Base-by-base conservation (phyloP, 345 rosid species). In the Adansonia digitata region DNA sequence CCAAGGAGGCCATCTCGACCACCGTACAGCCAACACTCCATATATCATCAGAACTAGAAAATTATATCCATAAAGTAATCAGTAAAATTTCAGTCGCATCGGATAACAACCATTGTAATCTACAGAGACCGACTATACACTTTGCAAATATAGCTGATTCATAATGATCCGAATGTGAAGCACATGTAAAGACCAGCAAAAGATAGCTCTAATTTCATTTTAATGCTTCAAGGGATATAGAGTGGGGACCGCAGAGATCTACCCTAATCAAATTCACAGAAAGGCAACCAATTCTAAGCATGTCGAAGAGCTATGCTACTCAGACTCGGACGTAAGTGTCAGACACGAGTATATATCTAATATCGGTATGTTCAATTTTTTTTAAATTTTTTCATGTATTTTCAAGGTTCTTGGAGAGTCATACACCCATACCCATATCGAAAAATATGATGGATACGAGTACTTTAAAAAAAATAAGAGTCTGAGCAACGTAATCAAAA, bases 11-110 rank as follows among this genome's bases (percentile, higher is more conserved):
- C 98, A 94, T 94, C 83, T 94, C 98, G 69, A 94, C 92, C 40
- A 94, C 94, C 49, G 98, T 94, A 83, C 98, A 94, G 56, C 96
- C 98, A 72, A 94, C 97, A 43, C 96, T 90, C 98, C 98, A 94
- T 74, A 94, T 87, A 76, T 92, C 96, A 75, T 97, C 98, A 74
- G 98, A 92, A 80, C 98, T 92, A 74, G 52, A 64, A 71, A 74
- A 74, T 57, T 46, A 72, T 77, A 71, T 63, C 62, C 76, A 63
- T 60, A 72, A 29, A 13, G 42, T n/a, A 64, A 69, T 63, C 71
- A 77, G 59, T 39, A 72, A n/a, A 27, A 31, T 15, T 48, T 84
- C 67, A 64, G 61, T 48, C n/a, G 13, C 62, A 57, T 75, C 39
- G 55, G 57, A 13, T 46, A 18, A 6, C 24, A 46, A 7, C 46